Percentiles rank a stretch among this genome's conserved stretches.
Evolutionary conservation across 1,284 basidiomycete species (phyloP).

Genomic region (Cutaneotrichosporon sp.): DNA sequence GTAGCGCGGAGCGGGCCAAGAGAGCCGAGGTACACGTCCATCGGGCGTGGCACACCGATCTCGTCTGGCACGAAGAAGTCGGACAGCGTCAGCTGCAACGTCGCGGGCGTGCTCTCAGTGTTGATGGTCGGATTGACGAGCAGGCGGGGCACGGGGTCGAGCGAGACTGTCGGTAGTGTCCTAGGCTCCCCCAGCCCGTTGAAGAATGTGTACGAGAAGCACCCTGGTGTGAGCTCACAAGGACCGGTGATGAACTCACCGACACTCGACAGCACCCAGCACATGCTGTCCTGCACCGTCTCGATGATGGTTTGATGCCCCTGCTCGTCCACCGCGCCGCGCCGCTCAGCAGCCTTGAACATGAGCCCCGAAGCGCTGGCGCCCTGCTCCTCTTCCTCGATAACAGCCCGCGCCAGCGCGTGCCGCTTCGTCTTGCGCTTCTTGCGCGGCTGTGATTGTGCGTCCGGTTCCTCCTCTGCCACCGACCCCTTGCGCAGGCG

Average conservation of each 20-base stretch:
- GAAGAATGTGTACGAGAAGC: conserved; percentile 43
- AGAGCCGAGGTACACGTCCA: conserved; percentile 86
- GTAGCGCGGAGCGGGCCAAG: conserved; percentile 70
- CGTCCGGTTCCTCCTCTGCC: not conserved
- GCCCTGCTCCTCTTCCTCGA: conserved; percentile 42
- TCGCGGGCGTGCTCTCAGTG: conserved; percentile 58
- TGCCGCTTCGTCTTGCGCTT: conserved; percentile 41
- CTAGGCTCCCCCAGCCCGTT: conserved; percentile 15
- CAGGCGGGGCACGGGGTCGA: conserved; percentile 85
- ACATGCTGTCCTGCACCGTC: conserved; percentile 83
- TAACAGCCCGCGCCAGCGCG: conserved; percentile 40
- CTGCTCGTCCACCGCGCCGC: conserved; percentile 14
- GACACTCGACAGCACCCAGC: conserved; percentile 94
- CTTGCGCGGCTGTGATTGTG: conserved; percentile 14
- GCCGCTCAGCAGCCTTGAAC: conserved; percentile 33
- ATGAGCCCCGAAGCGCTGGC: conserved; percentile 28
- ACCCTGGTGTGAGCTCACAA: conserved; percentile 25
- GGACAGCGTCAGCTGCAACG: conserved; percentile 77
- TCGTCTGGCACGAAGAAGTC: conserved; percentile 63
- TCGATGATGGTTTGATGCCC: conserved; percentile 23
- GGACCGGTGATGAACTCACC: conserved; percentile 62
- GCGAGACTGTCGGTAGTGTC: conserved; percentile 23
- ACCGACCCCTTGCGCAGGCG: conserved; percentile 6
- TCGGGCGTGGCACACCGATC: conserved; percentile 43
- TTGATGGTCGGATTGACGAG: conserved; percentile 77